Base-by-base conservation (phyloP, 331 rosid genomes). In the Cydonia oblonga region DNA sequence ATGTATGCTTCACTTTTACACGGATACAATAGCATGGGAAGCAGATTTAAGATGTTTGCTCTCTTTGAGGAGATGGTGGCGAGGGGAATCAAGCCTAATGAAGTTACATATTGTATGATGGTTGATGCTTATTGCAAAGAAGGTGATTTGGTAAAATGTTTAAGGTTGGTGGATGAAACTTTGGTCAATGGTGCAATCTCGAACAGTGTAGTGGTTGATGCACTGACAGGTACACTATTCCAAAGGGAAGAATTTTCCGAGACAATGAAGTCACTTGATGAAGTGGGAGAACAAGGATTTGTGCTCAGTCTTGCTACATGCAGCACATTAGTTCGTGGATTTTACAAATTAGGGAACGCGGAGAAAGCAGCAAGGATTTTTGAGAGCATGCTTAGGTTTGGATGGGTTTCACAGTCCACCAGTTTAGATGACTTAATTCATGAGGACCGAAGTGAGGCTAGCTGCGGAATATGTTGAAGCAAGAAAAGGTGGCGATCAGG, bases 1-100 rank as follows among this genome's bases (percentile, higher is more conserved):
- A 80, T 83, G 16, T 87, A 82, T 66, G 64, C 82, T 14, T 80
- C 87, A 5, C 82, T 87, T 71, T 66, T 87, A 23, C 84, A 73
- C 3, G 78, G 89, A 28, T 81, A 82, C 70, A 78, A 80, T 77
- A 61, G 6, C 20, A 73, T 68, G 19, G 89, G 86, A 71, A 70
- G 72, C 30, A 75, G 64, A 23, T 53, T 11, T 25, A 82, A 82
- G 73, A 81, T 82, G 75, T 57, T 76, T 70, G n/a, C 84, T 35
- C 75, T 87, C 51, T 87, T 78, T 63, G 78, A 80, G 70, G 86
- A 84, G 72, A 84, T 87, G 91, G 33, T 70, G 64, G 69, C 81
- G 28, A 74, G 63, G 71, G 89, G 84, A n/a, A 68, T 87, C 49
- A 76, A 75, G 58, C 85, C 82, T 44, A 86, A 82, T 70, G 68